Base-by-base conservation (phyloP, 164 flowering plant species). In the Macadamia tetraphylla region DNA sequence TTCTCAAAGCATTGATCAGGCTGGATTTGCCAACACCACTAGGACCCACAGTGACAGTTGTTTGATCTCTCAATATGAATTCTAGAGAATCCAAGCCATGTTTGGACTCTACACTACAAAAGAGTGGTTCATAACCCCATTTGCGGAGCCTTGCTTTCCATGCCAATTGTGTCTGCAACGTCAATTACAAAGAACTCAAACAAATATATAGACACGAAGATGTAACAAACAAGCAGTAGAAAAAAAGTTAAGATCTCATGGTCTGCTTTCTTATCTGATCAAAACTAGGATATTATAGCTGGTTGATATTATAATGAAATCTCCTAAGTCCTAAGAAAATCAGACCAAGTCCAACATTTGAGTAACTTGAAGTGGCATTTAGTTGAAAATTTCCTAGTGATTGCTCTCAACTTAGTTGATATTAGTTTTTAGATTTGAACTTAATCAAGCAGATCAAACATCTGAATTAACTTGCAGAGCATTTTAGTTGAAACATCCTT, bases 11-110 rank as follows among this genome's bases (percentile, higher is more conserved):
- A 83, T 92, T 95, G 56, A 95, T 95, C 77, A 95, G 72, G 71
- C 99, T 95, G 55, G 99, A 95, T 75, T 95, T 95, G 62, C 98
- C 99, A 74, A 95, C 99, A 58, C 99, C 99, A 80, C 99, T 95
- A 29, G 99, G 99, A 74, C 99, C 99, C 62, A 89, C 92, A 69
- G 92, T 82, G 42, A 95, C 98, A 68, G 88, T 82, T 3, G 96
- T 95, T 73, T 88, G 91, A 42, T 83, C 87, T 72, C 80, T 88
- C 81, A 94, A 76, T 56, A 60, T 74, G 67, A 68, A 82, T 35
- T 77, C 81, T 53, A 95, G 87, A 58, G 81, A 64, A 76, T 82
- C 87, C 66, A 92, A 81, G 53, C 94, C 97, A 60, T 46, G 42
- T 62, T 78, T 82, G 40, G 91, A 69, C 64, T 89, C 90, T 64